Conservation (phyloP, 306 rosid species). For the Citrullus colocynthis region DNA sequence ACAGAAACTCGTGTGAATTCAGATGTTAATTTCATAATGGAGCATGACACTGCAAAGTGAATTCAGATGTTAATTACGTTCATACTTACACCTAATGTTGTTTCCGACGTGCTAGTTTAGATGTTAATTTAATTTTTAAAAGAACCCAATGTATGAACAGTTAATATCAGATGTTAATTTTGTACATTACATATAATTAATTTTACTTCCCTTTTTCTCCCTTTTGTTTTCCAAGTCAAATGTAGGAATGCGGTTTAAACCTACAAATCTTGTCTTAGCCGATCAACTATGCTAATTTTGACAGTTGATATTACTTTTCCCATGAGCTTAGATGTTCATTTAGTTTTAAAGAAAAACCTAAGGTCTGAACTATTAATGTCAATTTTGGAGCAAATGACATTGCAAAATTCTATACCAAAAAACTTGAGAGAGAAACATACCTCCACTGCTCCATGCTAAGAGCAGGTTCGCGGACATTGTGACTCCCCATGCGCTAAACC, state of each 20-base stretch:
- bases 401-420: not conserved
- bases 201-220: too few relatives aligned
- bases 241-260: too few relatives aligned
- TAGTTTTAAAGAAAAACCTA: not conserved
- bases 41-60: not conserved
- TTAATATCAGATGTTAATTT: too few relatives aligned
- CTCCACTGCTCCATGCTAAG: constrained; percentile 78
- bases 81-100: too few relatives aligned
- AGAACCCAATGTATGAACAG: too few relatives aligned
- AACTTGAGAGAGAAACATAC: constrained; percentile 22
- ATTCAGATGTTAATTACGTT: too few relatives aligned
- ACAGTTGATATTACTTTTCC: not conserved
- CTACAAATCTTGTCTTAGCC: not conserved
- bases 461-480: constrained; percentile 86
- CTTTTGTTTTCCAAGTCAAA: too few relatives aligned
- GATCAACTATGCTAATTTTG: not conserved
- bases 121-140: too few relatives aligned
- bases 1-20: too few relatives aligned
- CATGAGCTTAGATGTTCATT: not conserved
- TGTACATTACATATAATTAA: too few relatives aligned
- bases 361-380: not conserved
- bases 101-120: not conserved
- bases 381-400: not conserved
- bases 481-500: constrained; percentile 60
- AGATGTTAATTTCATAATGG: too few relatives aligned